Evolutionary conservation across 139 green algal species (phyloP).

Genomic region (Micractinium conductrix): DNA sequence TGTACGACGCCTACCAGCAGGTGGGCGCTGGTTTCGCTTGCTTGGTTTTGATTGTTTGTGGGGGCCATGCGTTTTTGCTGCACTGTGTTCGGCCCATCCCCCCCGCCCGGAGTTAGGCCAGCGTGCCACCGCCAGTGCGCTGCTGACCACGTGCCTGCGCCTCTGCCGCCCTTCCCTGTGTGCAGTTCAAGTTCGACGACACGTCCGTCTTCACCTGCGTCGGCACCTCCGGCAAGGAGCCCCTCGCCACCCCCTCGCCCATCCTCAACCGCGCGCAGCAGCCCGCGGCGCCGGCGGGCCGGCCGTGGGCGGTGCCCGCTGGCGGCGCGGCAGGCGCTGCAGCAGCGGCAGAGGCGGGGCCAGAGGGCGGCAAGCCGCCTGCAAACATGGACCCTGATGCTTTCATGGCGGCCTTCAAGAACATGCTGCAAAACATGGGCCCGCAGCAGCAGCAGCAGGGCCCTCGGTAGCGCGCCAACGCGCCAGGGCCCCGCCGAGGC

Average conservation of each 20-base stretch:
- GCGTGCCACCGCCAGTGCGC: too few species aligned
- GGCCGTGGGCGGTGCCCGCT: too few species aligned
- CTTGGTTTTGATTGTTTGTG: not conserved
- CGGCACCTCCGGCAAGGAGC: conserved; percentile 73
- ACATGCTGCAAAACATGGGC: conserved; percentile 26
- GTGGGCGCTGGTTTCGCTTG: conserved; percentile 50
- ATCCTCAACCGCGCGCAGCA: conserved; percentile 13
- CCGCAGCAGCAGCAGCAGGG: conserved; percentile 11
- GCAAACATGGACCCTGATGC: conserved; percentile 41
- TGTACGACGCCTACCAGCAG: conserved; percentile 84
- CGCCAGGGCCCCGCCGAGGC: too few species aligned
- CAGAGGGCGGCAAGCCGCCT: not conserved
- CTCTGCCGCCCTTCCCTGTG: not conserved
- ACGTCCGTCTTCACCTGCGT: conserved; percentile 75
- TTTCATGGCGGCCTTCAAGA: conserved; percentile 40
- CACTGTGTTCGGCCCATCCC: too few species aligned
- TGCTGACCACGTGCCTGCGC: not conserved
- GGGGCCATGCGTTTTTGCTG: too few species aligned
- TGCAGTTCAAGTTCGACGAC: conserved; percentile 78
- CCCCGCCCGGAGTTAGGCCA: too few species aligned
- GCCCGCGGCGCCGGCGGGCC: not conserved
- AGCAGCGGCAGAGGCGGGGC: not conserved
- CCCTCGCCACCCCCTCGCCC: conserved; percentile 19
- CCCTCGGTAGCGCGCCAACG: too few species aligned
- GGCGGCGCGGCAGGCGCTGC: not conserved